These are phyloP conservation scores for Salix suchowensis DNA, from an alignment of 345 rosid species.

Conservation along the genomic window DNA sequence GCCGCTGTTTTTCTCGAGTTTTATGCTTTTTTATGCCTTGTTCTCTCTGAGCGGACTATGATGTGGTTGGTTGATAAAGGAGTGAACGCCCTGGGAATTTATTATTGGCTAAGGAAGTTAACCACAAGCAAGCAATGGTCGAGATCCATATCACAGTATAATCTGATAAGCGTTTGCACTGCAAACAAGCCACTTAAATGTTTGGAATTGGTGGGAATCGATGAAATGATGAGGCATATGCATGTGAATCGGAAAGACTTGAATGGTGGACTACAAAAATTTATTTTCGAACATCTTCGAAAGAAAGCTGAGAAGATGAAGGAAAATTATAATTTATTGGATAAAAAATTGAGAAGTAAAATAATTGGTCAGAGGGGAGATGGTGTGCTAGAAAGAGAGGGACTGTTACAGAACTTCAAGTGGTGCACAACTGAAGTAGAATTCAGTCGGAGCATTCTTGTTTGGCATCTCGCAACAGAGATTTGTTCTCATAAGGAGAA, in stretches of 20 bases:
- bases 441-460: conserved; percentile 14
- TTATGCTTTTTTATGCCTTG: not conserved
- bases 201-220: not conserved
- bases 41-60: conserved; percentile 11
- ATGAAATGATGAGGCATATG: not conserved
- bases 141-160: conserved; percentile 15
- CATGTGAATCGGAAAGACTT: conserved; percentile 2
- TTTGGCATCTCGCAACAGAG: conserved; percentile 29
- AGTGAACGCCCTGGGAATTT: not conserved
- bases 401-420: too few relatives aligned
- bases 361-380: conserved; percentile 6
- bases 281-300: conserved; percentile 7
- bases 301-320: not conserved
- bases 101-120: not conserved
- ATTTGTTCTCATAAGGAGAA: not conserved
- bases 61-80: not conserved
- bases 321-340: accelerated
- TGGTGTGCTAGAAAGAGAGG: not conserved
- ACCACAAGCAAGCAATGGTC: conserved; percentile 13
- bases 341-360: not conserved
- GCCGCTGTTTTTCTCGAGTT: conserved; percentile 33
- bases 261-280: not conserved
- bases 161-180: conserved; percentile 1
- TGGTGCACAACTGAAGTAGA: not conserved
- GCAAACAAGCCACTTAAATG: not conserved